phyloP scores from a whole-genome alignment of 1,284 basidiomycete genomes.

The Ustilago crameri region DNA sequence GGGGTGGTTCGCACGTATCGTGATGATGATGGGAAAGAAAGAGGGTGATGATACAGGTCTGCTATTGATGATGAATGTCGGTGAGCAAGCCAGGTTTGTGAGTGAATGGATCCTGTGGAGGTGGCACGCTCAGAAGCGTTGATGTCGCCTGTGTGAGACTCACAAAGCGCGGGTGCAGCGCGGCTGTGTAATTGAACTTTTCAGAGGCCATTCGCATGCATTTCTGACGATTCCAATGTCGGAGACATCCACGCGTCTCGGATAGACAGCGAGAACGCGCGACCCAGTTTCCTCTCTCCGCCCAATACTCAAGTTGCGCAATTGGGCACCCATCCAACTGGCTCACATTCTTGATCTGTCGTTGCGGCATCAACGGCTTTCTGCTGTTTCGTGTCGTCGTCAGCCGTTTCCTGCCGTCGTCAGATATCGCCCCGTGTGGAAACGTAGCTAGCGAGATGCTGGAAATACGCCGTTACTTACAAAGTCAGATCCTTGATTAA shows the following conservation, averaged over 20 bases:
- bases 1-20: neutral
- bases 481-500: too few relatives aligned
- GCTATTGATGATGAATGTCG: neutral
- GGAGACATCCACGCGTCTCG: constrained; percentile 21
- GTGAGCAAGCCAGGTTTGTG: neutral
- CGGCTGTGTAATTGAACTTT: constrained; percentile 17
- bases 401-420: too few relatives aligned
- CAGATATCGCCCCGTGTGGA: too few relatives aligned
- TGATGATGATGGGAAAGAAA: neutral
- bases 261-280: neutral
- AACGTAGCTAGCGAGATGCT: too few relatives aligned
- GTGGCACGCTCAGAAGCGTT: constrained; percentile 32
- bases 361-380: too few relatives aligned
- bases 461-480: too few relatives aligned
- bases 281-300: neutral
- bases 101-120: neutral
- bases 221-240: neutral
- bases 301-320: too few relatives aligned
- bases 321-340: too few relatives aligned
- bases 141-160: constrained; percentile 11
- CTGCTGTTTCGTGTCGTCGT: too few relatives aligned
- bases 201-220: constrained; percentile 16
- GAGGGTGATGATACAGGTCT: neutral
- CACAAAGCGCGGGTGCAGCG: neutral
- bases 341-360: too few relatives aligned